Conservation (phyloP, 768 basidiomycete species). For the Collybia sp. region DNA sequence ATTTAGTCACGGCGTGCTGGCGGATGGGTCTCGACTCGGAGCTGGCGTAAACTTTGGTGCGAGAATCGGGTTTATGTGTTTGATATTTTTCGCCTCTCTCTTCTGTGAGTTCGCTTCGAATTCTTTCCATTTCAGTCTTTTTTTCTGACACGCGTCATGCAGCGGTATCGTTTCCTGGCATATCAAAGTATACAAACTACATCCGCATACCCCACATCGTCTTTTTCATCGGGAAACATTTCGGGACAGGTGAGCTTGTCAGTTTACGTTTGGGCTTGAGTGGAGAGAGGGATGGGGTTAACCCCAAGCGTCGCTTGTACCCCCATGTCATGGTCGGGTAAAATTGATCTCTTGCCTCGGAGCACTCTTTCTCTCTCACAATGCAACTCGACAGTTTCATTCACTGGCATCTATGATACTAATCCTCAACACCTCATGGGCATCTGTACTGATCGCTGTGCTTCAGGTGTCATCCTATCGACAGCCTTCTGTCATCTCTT, state of each 20-base stretch:
- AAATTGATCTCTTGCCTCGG: too few relatives aligned
- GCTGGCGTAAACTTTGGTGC: too few relatives aligned
- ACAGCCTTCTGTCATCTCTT: constrained; percentile 82
- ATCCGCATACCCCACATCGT: constrained; percentile 61
- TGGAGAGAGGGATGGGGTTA: too few relatives aligned
- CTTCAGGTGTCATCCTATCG: constrained; percentile 68
- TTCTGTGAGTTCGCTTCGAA: not conserved
- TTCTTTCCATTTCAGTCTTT: not conserved
- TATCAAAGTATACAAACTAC: constrained; percentile 49
- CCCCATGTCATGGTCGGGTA: too few relatives aligned
- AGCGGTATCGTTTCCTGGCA: constrained; percentile 72
- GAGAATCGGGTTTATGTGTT: not conserved
- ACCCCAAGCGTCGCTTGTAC: too few relatives aligned
- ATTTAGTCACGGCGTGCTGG: too few relatives aligned
- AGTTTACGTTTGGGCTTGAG: not conserved
- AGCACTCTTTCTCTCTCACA: too few relatives aligned
- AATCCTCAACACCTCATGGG: too few relatives aligned
- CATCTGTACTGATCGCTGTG: too few relatives aligned
- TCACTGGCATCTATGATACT: too few relatives aligned
- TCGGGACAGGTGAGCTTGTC: constrained; percentile 59
- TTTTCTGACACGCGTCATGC: not conserved
- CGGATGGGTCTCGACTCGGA: too few relatives aligned
- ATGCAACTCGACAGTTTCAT: too few relatives aligned
- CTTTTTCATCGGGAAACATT: constrained; percentile 87
- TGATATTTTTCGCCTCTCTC: not conserved